These are phyloP conservation scores for Neopestalotiopsis clavispora DNA, from an alignment of 2,329 filamentous ascomycete species.

Conservation along the genomic window DNA sequence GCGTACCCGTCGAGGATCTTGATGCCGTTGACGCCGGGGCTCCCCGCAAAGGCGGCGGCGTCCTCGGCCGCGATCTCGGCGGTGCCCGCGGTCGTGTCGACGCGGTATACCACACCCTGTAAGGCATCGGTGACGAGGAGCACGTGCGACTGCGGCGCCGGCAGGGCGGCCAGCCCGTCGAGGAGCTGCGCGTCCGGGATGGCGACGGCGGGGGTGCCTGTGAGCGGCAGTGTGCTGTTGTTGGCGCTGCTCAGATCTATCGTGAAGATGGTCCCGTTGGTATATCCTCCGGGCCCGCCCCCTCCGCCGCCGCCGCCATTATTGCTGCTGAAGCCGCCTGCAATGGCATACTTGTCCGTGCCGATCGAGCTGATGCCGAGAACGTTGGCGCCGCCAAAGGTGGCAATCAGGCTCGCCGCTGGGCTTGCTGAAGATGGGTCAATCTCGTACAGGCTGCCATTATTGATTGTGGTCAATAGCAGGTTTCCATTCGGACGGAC, in stretches of 20 bases:
- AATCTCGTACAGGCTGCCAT: background rate
- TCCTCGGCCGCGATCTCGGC: slow-evolving; percentile 13
- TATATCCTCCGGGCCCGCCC: slow-evolving; percentile 9
- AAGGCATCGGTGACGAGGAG: slow-evolving; percentile 19
- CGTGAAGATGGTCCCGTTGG: slow-evolving; percentile 22
- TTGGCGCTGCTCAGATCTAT: slow-evolving; percentile 15
- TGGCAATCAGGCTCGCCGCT: background rate
- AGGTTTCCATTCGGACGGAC: slow-evolving; percentile 2
- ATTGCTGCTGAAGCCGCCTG: slow-evolving; percentile 19
- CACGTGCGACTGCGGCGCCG: slow-evolving; percentile 13
- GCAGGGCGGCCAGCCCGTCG: slow-evolving; percentile 19
- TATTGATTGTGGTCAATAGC: slow-evolving; percentile 7
- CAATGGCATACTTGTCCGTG: slow-evolving; percentile 7
- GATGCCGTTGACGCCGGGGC: slow-evolving; percentile 20
- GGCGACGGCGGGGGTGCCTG: background rate
- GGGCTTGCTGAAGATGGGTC: background rate
- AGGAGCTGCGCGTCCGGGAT: slow-evolving; percentile 21
- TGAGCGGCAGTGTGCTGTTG: slow-evolving; percentile 12
- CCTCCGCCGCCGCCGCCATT: background rate
- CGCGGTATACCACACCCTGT: slow-evolving; percentile 17
- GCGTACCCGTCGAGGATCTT: slow-evolving; percentile 18
- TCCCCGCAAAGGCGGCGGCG: slow-evolving; percentile 5
- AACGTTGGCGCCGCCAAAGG: background rate
- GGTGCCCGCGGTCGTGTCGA: slow-evolving; percentile 14
- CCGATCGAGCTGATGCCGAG: slow-evolving; percentile 1